These are phyloP conservation scores for Neofusicoccum laricinum DNA, from an alignment of 2,329 filamentous ascomycete species.

Conservation along the genomic window DNA sequence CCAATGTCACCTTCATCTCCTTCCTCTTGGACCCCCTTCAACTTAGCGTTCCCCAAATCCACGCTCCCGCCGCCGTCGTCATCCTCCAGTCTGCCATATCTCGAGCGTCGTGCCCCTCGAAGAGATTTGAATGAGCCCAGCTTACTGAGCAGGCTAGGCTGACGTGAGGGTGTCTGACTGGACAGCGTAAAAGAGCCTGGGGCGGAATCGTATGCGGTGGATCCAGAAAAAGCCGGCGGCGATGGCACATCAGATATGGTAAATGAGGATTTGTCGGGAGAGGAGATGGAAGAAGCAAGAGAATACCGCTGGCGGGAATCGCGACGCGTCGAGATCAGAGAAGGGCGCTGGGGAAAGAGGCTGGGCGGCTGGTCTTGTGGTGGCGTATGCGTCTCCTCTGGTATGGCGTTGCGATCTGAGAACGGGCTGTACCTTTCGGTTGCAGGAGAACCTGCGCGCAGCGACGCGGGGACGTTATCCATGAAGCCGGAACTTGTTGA, in stretches of 20 bases:
- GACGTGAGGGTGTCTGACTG: conserved; percentile 24
- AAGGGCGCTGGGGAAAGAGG: conserved; percentile 34
- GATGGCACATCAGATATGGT: background rate
- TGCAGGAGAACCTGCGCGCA: conserved; percentile 30
- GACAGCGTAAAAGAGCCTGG: conserved; percentile 23
- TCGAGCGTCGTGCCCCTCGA: conserved; percentile 15
- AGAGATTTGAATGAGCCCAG: conserved; percentile 28
- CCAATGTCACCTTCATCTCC: conserved; percentile 25
- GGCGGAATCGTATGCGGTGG: conserved; percentile 29
- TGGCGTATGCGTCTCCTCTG: conserved; percentile 26
- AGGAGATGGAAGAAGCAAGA: background rate
- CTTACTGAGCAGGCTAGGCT: conserved; percentile 30
- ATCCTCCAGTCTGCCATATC: conserved; percentile 33
- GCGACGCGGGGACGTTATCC: conserved; percentile 29
- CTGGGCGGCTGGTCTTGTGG: conserved; percentile 34
- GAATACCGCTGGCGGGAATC: conserved; percentile 23
- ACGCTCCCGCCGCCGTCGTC: conserved; percentile 24
- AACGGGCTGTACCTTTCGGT: conserved; percentile 19
- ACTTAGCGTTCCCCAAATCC: conserved; percentile 9
- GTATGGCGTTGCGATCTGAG: conserved; percentile 23
- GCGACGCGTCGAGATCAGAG: conserved; percentile 29
- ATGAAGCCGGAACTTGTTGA: conserved; percentile 19
- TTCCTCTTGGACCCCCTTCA: conserved; percentile 30
- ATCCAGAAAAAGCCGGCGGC: conserved; percentile 29
- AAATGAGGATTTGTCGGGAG: background rate